These are phyloP conservation scores for Xylaria sp. DNA, from an alignment of 2,329 filamentous ascomycete genomes.

Conservation along the genomic window DNA sequence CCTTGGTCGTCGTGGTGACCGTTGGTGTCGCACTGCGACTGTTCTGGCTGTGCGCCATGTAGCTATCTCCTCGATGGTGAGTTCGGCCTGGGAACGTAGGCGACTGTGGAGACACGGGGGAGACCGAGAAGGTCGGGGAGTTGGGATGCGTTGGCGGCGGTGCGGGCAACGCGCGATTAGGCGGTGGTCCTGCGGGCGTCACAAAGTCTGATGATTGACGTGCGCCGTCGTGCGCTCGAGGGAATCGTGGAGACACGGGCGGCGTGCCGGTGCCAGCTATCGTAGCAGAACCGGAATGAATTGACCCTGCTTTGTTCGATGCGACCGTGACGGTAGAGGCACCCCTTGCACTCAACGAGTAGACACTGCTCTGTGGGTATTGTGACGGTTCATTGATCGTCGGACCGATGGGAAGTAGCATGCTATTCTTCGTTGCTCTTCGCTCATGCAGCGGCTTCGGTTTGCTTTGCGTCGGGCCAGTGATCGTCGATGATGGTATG, in stretches of 20 bases:
- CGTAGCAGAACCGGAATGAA: conserved; percentile 16
- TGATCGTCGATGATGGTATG: conserved; percentile 38
- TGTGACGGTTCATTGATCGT: conserved; percentile 8
- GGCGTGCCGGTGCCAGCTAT: conserved; percentile 20
- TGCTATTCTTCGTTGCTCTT: conserved; percentile 17
- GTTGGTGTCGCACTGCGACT: conserved; percentile 4
- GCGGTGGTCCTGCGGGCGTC: conserved; percentile 39
- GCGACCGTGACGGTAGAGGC: conserved; percentile 15
- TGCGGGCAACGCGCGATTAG: conserved; percentile 39
- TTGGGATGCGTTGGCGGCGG: conserved; percentile 21
- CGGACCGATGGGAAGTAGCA: conserved; percentile 6
- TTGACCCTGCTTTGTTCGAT: conserved; percentile 27
- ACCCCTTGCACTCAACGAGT: conserved; percentile 14
- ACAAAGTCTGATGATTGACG: conserved; percentile 36
- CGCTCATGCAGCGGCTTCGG: conserved; percentile 34
- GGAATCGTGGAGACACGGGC: conserved; percentile 34
- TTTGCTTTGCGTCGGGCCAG: conserved; percentile 35
- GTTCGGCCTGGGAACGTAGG: conserved; percentile 23
- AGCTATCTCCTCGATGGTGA: conserved; percentile 6
- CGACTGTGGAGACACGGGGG: conserved; percentile 21
- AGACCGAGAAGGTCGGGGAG: conserved; percentile 14
- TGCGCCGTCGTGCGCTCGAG: conserved; percentile 34
- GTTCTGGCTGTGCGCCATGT: conserved; percentile 2
- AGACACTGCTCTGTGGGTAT: conserved; percentile 18
- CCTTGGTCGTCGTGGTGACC: conserved; percentile 23